A percentile compares a stretch with the other conserved stretches of the same genome.
phyloP scores from a whole-genome alignment of 1,284 basidiomycete species.

The Trichosporon sp. region DNA sequence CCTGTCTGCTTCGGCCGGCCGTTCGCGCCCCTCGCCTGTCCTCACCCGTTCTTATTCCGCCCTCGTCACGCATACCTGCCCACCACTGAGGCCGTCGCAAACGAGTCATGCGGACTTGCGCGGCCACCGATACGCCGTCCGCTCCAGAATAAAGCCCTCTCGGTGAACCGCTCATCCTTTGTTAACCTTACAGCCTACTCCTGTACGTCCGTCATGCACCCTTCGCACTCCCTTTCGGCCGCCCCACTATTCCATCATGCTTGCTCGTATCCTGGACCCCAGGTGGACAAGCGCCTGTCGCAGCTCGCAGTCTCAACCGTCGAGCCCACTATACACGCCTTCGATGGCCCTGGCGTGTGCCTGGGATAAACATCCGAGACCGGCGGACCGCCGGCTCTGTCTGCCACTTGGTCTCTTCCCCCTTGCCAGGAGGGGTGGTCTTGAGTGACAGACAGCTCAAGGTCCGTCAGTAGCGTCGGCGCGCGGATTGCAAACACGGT shows the following conservation, averaged over 20 bases:
- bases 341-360: not conserved
- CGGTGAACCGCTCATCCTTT: too few relatives aligned
- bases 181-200: not conserved
- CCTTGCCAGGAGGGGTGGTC: too few relatives aligned
- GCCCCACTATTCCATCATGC: not conserved
- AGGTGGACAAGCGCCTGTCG: not conserved
- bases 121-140: too few relatives aligned
- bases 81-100: too few relatives aligned
- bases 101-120: not conserved
- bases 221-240: not conserved
- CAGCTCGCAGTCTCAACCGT: not conserved
- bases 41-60: not conserved
- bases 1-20: not conserved
- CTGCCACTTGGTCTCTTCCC: not conserved
- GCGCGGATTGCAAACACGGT: not conserved
- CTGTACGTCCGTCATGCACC: not conserved
- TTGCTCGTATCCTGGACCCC: not conserved
- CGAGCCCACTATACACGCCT: not conserved
- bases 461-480: not conserved
- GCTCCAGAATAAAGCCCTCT: not conserved
- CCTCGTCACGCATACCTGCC: not conserved
- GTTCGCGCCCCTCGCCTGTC: not conserved
- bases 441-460: too few relatives aligned
- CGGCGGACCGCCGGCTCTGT: not conserved
- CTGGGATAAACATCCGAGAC: constrained; percentile 4